Conservation (phyloP, 495 filamentous ascomycete species). For the Halenospora varia region DNA sequence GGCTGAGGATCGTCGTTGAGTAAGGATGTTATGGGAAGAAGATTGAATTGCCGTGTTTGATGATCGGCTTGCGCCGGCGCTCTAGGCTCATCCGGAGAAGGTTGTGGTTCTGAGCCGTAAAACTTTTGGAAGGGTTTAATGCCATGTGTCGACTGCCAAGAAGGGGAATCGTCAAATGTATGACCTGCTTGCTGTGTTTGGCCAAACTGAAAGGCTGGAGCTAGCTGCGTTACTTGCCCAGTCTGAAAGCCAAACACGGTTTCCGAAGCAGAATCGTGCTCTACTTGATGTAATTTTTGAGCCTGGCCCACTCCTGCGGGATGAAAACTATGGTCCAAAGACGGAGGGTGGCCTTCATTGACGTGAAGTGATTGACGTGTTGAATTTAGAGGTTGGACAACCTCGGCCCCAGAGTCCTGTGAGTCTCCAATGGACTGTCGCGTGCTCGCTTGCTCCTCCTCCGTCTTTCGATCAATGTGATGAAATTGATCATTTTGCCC, state of each 20-base stretch:
- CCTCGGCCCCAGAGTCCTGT: neutral
- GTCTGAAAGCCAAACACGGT: neutral
- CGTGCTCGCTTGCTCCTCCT: neutral
- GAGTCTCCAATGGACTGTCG: neutral
- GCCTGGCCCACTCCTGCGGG: neutral
- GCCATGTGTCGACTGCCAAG: neutral
- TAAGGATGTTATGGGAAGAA: neutral
- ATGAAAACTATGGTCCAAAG: neutral
- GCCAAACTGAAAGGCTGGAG: neutral
- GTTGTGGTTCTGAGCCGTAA: neutral
- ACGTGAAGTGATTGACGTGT: neutral
- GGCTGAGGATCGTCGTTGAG: neutral
- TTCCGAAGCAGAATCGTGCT: neutral
- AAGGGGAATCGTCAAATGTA: neutral
- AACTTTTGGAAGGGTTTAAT: neutral
- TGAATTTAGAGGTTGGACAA: neutral
- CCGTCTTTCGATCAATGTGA: neutral
- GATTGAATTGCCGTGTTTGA: neutral
- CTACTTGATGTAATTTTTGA: neutral
- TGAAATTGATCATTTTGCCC: neutral
- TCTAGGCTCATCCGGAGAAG: neutral
- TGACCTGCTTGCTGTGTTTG: neutral
- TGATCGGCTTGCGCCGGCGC: neutral
- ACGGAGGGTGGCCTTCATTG: neutral
- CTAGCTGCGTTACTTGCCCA: neutral